These are phyloP conservation scores for Ramularia collo-cygni DNA, from an alignment of 2,329 filamentous ascomycete species.

Conservation along the genomic window DNA sequence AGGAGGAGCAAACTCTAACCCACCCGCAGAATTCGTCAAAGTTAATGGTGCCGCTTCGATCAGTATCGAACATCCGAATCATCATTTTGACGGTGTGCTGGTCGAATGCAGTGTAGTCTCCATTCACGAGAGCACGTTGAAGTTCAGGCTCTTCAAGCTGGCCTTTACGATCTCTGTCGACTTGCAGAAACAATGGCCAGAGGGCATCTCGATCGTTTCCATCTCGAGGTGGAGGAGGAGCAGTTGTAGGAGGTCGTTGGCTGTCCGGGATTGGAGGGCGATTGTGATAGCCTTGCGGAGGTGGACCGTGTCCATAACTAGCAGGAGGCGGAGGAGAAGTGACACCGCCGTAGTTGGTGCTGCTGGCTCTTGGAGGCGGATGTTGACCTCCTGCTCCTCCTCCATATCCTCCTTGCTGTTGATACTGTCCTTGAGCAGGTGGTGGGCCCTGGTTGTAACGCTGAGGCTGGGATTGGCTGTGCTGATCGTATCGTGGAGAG, in stretches of 20 bases:
- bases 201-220: conserved; percentile 63
- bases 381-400: conserved; percentile 7
- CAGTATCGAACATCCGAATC: conserved; percentile 98
- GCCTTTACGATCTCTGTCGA: conserved; percentile 78
- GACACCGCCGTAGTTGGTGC: conserved; percentile 16
- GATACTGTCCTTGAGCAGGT: conserved; percentile 8
- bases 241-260: conserved; percentile 42
- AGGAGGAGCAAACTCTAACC: no score
- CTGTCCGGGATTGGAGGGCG: conserved; percentile 48
- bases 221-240: conserved; percentile 45
- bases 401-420: conserved; percentile 10
- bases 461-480: conserved; percentile 18
- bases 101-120: conserved; percentile 92
- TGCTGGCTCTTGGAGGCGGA: conserved; percentile 15
- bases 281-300: conserved; percentile 56
- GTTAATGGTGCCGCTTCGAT: conserved; percentile 80
- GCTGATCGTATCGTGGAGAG: conserved; percentile 32
- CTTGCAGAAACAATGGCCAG: conserved; percentile 78
- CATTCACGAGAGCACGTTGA: conserved; percentile 85
- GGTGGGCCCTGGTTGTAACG: conserved; percentile 14
- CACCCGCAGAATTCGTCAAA: conserved; percentile 97
- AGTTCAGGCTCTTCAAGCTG: conserved; percentile 82
- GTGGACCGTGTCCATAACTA: conserved; percentile 48
- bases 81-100: conserved; percentile 94
- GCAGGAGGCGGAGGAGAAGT: conserved; percentile 38